A percentile compares a stretch with the other conserved stretches of the same genome.
phyloP scores from a whole-genome alignment of 805 yeast species.

The Blastobotrys americana region DNA sequence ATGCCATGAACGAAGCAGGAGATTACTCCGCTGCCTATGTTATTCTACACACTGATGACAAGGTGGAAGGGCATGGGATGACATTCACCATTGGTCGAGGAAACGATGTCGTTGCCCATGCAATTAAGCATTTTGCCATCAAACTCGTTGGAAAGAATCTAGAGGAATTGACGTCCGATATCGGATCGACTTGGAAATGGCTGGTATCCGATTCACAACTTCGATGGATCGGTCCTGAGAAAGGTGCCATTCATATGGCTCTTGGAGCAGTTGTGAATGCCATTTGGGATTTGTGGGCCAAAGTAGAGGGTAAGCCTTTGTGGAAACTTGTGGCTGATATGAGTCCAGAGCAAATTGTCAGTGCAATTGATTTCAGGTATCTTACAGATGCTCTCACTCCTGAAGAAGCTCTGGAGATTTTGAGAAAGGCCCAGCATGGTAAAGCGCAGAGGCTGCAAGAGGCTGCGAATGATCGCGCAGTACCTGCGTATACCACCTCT shows the following conservation, averaged over 20 bases:
- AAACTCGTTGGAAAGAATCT: slow-evolving; percentile 32
- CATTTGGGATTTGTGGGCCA: slow-evolving; percentile 41
- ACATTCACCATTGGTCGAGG: slow-evolving; percentile 39
- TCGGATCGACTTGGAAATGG: slow-evolving; percentile 38
- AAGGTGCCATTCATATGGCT: slow-evolving; percentile 38
- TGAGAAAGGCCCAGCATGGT: slow-evolving; percentile 27
- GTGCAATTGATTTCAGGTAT: slow-evolving; percentile 37
- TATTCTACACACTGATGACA: slow-evolving; percentile 29
- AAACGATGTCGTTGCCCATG: slow-evolving; percentile 32
- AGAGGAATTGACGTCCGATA: slow-evolving; percentile 30
- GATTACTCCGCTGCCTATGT: slow-evolving; percentile 38
- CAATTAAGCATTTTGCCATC: slow-evolving; percentile 35
- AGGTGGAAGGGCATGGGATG: slow-evolving; percentile 36
- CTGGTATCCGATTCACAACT: slow-evolving; percentile 37
- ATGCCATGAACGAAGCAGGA: slow-evolving; percentile 37
- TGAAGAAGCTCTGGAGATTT: slow-evolving; percentile 34
- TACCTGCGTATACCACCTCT: slow-evolving; percentile 40
- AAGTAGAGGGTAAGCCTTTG: slow-evolving; percentile 33
- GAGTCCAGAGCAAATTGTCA: slow-evolving; percentile 37
- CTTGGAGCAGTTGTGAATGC: slow-evolving; percentile 38
- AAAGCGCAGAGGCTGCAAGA: slow-evolving; percentile 31
- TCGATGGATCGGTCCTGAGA: slow-evolving; percentile 43
- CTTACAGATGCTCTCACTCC: slow-evolving; percentile 40
- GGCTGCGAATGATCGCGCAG: slow-evolving; percentile 32
- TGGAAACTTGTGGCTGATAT: slow-evolving; percentile 39